A percentile compares a stretch with the other conserved stretches of the same genome.
These are phyloP conservation scores for Akanthomyces uredinophilus DNA, from an alignment of 2,329 filamentous ascomycete species.

Conservation along the genomic window DNA sequence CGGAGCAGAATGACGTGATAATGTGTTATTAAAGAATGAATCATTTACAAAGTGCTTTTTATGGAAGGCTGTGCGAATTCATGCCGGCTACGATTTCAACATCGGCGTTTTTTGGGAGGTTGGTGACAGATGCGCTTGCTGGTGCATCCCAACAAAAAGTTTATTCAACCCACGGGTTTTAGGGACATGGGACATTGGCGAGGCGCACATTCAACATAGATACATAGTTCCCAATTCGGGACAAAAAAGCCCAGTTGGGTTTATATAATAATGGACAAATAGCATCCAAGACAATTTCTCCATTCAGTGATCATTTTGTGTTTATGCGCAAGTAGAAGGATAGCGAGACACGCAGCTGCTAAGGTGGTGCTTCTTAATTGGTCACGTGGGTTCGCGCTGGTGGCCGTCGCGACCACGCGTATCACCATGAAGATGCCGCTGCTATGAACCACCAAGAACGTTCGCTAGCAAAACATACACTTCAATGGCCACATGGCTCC, in stretches of 20 bases:
- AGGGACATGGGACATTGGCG: conserved; percentile 14
- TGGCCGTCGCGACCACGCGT: neutral
- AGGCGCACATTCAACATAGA: conserved; percentile 17
- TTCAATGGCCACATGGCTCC: conserved; percentile 19
- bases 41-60: conserved; percentile 19
- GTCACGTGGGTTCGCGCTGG: neutral
- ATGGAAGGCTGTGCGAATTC: conserved; percentile 30
- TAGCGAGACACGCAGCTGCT: too few relatives aligned
- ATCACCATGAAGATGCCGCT: neutral
- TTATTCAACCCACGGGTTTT: conserved; percentile 15
- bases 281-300: neutral
- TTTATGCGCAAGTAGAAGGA: too few relatives aligned
- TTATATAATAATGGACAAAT: conserved; percentile 10
- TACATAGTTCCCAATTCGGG: conserved; percentile 17
- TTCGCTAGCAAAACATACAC: neutral
- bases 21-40: conserved; percentile 21
- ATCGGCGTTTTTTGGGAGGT: conserved; percentile 47
- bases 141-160: conserved; percentile 29
- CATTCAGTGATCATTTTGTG: too few relatives aligned
- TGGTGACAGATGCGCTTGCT: conserved; percentile 33
- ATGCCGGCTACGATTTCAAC: conserved; percentile 51
- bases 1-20: neutral
- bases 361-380: neutral
- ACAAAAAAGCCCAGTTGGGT: conserved; percentile 10
- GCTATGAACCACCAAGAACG: neutral